Base-by-base conservation (phyloP, 140 eudicot species). In the Senecio squalidus region DNA sequence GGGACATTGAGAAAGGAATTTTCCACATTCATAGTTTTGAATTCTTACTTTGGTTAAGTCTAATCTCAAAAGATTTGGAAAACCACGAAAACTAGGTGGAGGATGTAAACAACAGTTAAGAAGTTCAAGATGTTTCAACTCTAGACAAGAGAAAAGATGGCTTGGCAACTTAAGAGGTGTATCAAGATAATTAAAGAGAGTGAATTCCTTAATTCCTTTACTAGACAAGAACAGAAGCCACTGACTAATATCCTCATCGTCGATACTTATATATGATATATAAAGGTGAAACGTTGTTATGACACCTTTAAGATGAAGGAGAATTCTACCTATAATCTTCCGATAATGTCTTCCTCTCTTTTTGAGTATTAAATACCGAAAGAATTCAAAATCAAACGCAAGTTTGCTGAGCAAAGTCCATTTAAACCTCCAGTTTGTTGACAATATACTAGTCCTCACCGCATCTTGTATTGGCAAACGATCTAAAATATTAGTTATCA, bases 361-460 rank as follows among this genome's bases (percentile, higher is more conserved):
- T 24, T 0, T 22, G n/a, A 8, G 14, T 36, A 0, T 3, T 14
- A 57, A 36, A 57, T 27, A 36, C 36, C 14, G 0, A 33, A 48
- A 33, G 25, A 63, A 63, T 6, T 20, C 9, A 4, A 4, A 2
- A 36, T 41, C 56, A 43, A 55, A 55, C 28, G 11, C 8, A 21
- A 67, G 26, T 20, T 43, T 9, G 13, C 6, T 16, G 16, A 54
- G 55, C 72, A 13, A 26, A 40, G 72, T 67, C 72, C 72, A 67
- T 8, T 54, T 67, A 20, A 17, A 43, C 64, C 45, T 67, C 72
- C 57, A 55, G 33, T 21, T 22, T 22, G 28, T 67, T 11, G 73
- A 67, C 58, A 67, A 56, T 39, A 56, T 57, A 45, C 50, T 2
- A 9, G 73, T 67, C 66, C 23, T 67, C 8, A 45, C 66, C 2